A percentile compares a stretch with the other conserved stretches of the same genome.
phyloP scores from a whole-genome alignment of 768 basidiomycete genomes.

The Leccinum fibrillosum region DNA sequence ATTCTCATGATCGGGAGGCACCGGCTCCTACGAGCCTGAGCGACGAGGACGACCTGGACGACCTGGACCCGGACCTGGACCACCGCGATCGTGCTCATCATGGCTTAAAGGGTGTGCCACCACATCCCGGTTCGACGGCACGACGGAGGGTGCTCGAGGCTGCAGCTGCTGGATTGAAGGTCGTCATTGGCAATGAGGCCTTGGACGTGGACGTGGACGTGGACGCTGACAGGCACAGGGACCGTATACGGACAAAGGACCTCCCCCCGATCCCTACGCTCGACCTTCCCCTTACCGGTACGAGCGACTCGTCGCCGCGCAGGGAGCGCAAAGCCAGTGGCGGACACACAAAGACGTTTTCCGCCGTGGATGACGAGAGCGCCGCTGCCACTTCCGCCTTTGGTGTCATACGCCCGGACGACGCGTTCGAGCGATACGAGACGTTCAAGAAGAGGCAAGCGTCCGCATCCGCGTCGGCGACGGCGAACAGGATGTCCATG shows the following conservation, averaged over 20 bases:
- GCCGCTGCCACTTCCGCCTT: conserved; percentile 9
- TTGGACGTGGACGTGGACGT: not conserved
- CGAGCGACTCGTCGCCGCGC: conserved; percentile 8
- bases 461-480: not conserved
- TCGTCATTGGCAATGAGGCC: conserved; percentile 47
- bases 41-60: not conserved
- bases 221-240: conserved; percentile 14
- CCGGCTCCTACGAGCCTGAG: not conserved
- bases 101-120: not conserved
- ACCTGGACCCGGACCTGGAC: not conserved
- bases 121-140: not conserved
- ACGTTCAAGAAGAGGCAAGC: conserved; percentile 60
- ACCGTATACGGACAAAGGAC: conserved; percentile 38
- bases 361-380: not conserved
- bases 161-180: conserved; percentile 53
- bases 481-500: conserved; percentile 54
- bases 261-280: conserved; percentile 51
- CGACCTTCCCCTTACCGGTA: not conserved
- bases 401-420: conserved; percentile 48
- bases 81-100: not conserved
- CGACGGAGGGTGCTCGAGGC: conserved; percentile 82
- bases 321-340: not conserved
- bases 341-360: not conserved
- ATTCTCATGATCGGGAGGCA: conserved; percentile 25
- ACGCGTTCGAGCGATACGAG: conserved; percentile 90